These are phyloP conservation scores for Trametes cinnabarina DNA, from an alignment of 768 basidiomycete species.

Conservation along the genomic window DNA sequence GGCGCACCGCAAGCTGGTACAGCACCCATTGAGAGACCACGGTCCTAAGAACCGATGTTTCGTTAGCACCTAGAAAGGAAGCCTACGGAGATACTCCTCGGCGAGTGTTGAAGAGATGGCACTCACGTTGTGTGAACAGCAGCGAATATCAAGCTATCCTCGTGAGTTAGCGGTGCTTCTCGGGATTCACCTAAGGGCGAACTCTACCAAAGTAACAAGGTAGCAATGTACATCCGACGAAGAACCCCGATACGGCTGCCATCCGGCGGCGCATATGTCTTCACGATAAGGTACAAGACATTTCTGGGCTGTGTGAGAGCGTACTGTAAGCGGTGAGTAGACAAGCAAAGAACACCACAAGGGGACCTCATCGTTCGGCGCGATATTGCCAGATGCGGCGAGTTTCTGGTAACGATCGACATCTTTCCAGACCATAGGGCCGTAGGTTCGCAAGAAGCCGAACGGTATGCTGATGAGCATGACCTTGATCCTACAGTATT, in stretches of 20 bases:
- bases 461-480: conserved; percentile 22
- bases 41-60: conserved; percentile 20
- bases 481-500: conserved; percentile 21
- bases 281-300: conserved; percentile 20
- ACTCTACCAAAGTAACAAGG: conserved; percentile 27
- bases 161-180: not conserved
- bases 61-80: not conserved
- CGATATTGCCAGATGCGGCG: conserved; percentile 3
- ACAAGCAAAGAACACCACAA: not conserved
- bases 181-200: not conserved
- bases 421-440: conserved; percentile 19
- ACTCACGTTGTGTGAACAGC: conserved; percentile 37
- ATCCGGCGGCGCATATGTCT: conserved; percentile 11
- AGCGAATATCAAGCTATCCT: conserved; percentile 33
- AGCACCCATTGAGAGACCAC: conserved; percentile 36
- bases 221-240: conserved; percentile 27
- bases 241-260: conserved; percentile 14
- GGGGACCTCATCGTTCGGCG: conserved; percentile 14
- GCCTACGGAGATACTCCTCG: not conserved
- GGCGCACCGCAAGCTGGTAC: conserved; percentile 31
- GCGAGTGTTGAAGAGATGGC: not conserved
- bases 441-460: conserved; percentile 20
- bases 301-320: conserved; percentile 10
- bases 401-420: conserved; percentile 20
- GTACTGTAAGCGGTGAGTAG: not conserved